Conservation (phyloP, 192 early-diverging fungal genomes). For the Allomyces javanicus region DNA sequence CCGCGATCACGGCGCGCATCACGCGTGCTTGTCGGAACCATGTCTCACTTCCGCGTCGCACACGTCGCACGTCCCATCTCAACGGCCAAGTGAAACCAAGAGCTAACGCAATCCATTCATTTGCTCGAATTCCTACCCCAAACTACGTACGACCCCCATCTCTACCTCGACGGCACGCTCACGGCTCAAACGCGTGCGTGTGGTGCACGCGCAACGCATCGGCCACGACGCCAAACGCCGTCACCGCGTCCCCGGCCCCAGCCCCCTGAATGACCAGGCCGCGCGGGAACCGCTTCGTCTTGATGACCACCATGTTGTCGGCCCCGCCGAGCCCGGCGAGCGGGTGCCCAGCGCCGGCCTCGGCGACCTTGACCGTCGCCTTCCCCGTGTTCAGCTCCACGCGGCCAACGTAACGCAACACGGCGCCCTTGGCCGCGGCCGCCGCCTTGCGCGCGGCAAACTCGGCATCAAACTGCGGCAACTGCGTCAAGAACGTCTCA, state of each 20-base stretch:
- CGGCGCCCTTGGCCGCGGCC: slow-evolving; percentile 45
- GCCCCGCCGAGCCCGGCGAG: slow-evolving; percentile 90
- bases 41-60: no score
- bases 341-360: slow-evolving; percentile 71
- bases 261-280: slow-evolving; percentile 88
- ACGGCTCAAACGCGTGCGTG: no score
- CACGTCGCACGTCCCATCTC: no score
- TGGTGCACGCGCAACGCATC: slow-evolving; percentile 65
- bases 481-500: slow-evolving; percentile 62
- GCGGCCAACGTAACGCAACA: slow-evolving; percentile 84
- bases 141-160: no score
- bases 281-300: slow-evolving; percentile 82
- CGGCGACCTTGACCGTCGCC: slow-evolving; percentile 57
- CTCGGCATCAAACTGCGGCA: slow-evolving; percentile 71
- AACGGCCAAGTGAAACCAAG: no score
- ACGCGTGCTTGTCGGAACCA: no score
- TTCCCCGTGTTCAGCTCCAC: slow-evolving; percentile 50
- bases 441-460: slow-evolving; percentile 63
- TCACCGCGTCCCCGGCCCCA: slow-evolving; percentile 91
- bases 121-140: no score
- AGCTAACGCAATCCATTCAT: no score
- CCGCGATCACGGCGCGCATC: no score
- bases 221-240: slow-evolving; percentile 91
- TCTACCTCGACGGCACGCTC: no score
- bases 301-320: slow-evolving; percentile 96